These are phyloP conservation scores for Puccinia novopanici DNA, from an alignment of 1,284 basidiomycete species.

Conservation along the genomic window DNA sequence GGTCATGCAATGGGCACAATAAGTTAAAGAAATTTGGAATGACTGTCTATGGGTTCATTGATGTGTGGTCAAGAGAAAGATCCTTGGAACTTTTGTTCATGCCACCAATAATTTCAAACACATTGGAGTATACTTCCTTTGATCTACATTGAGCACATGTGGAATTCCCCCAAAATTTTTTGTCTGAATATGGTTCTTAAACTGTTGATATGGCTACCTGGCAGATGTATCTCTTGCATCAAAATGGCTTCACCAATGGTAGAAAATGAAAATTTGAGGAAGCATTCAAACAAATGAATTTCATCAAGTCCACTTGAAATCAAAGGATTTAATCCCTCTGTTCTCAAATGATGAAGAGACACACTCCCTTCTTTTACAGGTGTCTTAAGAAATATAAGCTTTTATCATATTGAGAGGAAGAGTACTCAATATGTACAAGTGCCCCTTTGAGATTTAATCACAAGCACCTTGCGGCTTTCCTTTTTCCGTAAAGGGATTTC, in stretches of 20 bases:
- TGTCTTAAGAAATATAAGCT: too few species aligned
- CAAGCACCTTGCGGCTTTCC: too few species aligned
- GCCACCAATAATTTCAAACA: too few species aligned
- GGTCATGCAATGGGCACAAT: too few species aligned
- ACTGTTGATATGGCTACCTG: constrained; percentile 15
- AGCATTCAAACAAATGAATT: not conserved
- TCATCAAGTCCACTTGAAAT: constrained; percentile 11
- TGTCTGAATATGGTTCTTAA: constrained; percentile 13
- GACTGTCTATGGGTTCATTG: too few species aligned
- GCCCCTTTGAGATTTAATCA: too few species aligned
- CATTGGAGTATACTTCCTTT: constrained; percentile 25
- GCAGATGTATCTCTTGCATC: not conserved
- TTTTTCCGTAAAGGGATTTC: too few species aligned
- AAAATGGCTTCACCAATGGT: not conserved
- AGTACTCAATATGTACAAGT: too few species aligned
- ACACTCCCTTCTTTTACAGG: not conserved
- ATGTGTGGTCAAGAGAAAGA: too few species aligned
- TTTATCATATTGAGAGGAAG: too few species aligned
- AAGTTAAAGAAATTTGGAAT: too few species aligned
- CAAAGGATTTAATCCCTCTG: constrained; percentile 30
- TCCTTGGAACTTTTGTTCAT: too few species aligned
- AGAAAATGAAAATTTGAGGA: not conserved
- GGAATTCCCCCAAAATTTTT: constrained; percentile 4
- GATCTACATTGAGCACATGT: not conserved
- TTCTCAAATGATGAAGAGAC: constrained; percentile 10